These are phyloP conservation scores for Erythrophleum fordii DNA, from an alignment of 306 rosid genomes.

Conservation along the genomic window DNA sequence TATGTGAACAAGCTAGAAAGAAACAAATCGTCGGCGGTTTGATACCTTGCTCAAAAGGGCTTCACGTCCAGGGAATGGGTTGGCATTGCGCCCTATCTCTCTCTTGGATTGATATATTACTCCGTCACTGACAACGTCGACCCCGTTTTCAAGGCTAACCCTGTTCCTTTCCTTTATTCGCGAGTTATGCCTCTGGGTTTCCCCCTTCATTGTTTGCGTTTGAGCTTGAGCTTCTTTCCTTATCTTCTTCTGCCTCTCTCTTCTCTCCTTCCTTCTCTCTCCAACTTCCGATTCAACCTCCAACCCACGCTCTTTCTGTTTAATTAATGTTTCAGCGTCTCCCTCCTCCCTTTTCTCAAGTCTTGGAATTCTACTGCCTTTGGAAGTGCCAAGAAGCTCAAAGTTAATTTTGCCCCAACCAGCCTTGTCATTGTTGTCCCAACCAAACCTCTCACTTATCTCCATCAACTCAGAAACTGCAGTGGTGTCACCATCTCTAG, in stretches of 20 bases:
- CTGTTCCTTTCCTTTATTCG: constrained; percentile 9
- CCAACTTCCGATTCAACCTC: neutral
- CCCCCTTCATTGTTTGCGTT: neutral
- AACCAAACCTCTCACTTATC: constrained; percentile 63
- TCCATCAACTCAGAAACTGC: constrained; percentile 48
- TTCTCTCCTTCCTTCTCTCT: constrained; percentile 42
- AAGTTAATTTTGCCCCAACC: constrained; percentile 63
- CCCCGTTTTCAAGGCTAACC: constrained; percentile 7
- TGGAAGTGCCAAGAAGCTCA: constrained; percentile 71
- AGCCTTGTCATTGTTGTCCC: constrained; percentile 62
- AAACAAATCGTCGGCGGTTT: neutral
- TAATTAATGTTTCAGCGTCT: neutral
- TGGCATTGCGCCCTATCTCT: constrained; percentile 22
- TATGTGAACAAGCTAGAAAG: neutral
- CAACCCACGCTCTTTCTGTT: neutral
- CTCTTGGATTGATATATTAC: neutral
- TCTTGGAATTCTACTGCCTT: constrained; percentile 65
- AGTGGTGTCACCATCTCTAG: neutral
- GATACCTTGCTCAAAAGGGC: constrained; percentile 31
- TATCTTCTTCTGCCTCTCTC: constrained; percentile 40
- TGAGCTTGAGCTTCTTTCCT: neutral
- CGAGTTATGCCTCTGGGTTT: neutral
- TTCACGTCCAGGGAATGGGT: constrained; percentile 59
- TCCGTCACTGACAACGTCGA: neutral
- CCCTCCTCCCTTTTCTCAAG: neutral